Conservation (phyloP, 768 basidiomycete species). For the Trametes cinnabarina region DNA sequence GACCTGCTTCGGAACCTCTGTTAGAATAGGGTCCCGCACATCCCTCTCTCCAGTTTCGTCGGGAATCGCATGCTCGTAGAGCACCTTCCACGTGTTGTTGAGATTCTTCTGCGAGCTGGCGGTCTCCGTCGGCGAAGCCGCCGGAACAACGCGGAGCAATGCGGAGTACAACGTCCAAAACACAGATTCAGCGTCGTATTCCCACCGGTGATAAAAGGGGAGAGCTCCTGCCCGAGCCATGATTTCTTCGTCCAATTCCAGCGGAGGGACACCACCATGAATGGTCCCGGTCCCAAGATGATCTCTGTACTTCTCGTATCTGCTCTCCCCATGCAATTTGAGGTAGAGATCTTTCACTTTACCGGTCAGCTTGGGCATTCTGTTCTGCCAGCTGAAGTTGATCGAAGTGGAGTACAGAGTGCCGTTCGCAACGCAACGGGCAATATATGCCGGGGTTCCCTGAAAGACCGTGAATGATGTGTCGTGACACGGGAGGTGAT, state of each 20-base stretch:
- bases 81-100: background rate
- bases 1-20: background rate
- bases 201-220: background rate
- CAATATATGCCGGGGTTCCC: no score
- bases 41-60: background rate
- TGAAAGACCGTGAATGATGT: no score
- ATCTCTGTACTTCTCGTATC: background rate
- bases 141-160: background rate
- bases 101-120: background rate
- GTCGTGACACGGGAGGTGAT: no score
- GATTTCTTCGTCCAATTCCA: background rate
- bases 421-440: no score
- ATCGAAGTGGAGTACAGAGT: no score
- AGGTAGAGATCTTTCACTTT: background rate
- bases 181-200: slow-evolving; percentile 2
- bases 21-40: background rate
- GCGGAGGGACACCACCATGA: background rate
- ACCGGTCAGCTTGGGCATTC: background rate
- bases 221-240: background rate
- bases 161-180: background rate
- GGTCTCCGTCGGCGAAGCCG: no score
- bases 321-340: background rate
- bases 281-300: background rate
- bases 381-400: no score
- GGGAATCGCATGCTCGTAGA: background rate